These are phyloP conservation scores for Sclerotinia spermophila DNA, from an alignment of 2,329 filamentous ascomycete species.

Conservation along the genomic window DNA sequence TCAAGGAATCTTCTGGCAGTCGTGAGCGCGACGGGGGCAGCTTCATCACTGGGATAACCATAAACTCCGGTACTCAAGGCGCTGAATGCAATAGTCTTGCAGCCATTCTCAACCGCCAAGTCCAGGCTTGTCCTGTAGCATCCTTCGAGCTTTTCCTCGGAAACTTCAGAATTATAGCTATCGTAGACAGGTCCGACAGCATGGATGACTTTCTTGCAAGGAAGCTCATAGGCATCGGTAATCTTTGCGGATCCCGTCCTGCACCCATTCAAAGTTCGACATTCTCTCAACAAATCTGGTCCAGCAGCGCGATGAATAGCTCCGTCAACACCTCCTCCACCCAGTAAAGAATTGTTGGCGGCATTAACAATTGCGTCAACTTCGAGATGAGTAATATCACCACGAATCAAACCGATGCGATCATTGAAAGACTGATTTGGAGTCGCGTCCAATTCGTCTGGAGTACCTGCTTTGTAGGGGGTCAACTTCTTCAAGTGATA, in stretches of 20 bases:
- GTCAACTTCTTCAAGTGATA: conserved; percentile 35
- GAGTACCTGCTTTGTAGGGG: conserved; percentile 28
- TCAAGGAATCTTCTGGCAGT: conserved; percentile 55
- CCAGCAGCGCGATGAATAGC: conserved; percentile 86
- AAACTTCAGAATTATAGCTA: conserved; percentile 39
- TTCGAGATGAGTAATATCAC: conserved; percentile 76
- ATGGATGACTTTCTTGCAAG: conserved; percentile 78
- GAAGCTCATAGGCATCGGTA: conserved; percentile 72
- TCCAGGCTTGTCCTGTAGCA: conserved; percentile 72
- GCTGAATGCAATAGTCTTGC: conserved; percentile 75
- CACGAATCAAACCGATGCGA: conserved; percentile 65
- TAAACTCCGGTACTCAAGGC: conserved; percentile 87
- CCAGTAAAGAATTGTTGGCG: conserved; percentile 72
- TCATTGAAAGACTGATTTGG: conserved; percentile 60
- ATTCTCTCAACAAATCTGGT: conserved; percentile 63
- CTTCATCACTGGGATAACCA: conserved; percentile 73
- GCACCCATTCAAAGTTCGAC: conserved; percentile 68
- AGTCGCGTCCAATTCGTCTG: conserved; percentile 27
- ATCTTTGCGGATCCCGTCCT: conserved; percentile 77
- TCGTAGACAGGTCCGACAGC: conserved; percentile 81
- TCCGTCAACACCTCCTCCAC: conserved; percentile 87
- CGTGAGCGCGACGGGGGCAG: conserved; percentile 67
- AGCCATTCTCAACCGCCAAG: conserved; percentile 63
- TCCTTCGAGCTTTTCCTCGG: conserved; percentile 48
- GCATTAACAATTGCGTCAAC: conserved; percentile 91